Percentiles rank a stretch among this genome's conserved stretches.
Conservation (phyloP, 2,329 filamentous ascomycete species). For the Colletotrichum theobromicola region DNA sequence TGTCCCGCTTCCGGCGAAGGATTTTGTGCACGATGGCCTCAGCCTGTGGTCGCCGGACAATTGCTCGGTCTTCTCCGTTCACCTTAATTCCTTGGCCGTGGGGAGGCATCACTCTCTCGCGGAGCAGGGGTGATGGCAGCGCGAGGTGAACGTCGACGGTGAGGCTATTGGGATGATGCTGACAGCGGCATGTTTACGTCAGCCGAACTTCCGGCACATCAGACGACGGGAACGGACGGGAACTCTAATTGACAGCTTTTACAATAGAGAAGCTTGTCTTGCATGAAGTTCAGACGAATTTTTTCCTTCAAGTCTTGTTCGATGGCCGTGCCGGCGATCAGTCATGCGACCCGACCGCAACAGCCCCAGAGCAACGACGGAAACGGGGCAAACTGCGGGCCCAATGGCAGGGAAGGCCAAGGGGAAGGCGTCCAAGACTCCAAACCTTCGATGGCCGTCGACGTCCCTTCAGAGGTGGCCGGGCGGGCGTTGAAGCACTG, state of each 20-base stretch:
- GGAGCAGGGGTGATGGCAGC: not conserved
- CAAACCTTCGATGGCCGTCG: not conserved
- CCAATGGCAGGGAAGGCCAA: not conserved
- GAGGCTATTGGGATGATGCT: conserved; percentile 1
- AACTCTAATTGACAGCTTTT: not conserved
- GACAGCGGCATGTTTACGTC: not conserved
- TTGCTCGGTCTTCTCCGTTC: not conserved
- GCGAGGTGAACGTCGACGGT: not conserved
- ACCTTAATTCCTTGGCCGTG: not conserved
- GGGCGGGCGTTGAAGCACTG: not conserved
- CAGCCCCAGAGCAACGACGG: not conserved
- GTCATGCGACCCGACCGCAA: not conserved
- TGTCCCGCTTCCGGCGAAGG: not conserved
- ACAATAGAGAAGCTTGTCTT: not conserved
- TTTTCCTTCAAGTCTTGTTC: not conserved
- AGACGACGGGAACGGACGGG: not conserved
- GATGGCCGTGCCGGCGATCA: not conserved
- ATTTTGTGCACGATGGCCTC: not conserved
- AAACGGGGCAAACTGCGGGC: not conserved
- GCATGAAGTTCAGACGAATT: not conserved
- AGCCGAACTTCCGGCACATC: not conserved
- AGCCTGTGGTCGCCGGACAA: not conserved
- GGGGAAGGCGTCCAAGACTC: not conserved
- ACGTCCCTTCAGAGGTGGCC: not conserved
- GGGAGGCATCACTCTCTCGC: not conserved